phyloP scores from a whole-genome alignment of 805 yeast species.

The Hanseniaspora lachancei region DNA sequence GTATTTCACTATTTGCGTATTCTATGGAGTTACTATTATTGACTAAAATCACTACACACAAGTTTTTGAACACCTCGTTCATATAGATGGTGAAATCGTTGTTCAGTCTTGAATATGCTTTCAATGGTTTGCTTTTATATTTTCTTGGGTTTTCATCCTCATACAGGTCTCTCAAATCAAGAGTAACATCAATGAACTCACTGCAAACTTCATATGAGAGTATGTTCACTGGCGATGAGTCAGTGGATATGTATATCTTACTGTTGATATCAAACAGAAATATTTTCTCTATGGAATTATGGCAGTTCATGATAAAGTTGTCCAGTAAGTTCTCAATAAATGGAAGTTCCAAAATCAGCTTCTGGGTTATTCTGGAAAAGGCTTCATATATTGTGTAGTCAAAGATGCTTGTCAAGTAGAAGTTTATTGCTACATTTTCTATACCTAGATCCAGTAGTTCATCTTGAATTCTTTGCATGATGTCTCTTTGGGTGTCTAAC shows the following conservation, averaged over 20 bases:
- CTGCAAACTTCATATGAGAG: conserved; percentile 95
- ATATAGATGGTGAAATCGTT: conserved; percentile 76
- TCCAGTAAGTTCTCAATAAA: conserved; percentile 79
- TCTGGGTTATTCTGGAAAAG: conserved; percentile 82
- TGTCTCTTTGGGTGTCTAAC: conserved; percentile 88
- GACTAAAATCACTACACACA: conserved; percentile 79
- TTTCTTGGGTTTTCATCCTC: conserved; percentile 21
- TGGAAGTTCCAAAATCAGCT: conserved; percentile 77
- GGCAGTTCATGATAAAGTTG: conserved; percentile 54
- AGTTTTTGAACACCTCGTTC: conserved; percentile 83
- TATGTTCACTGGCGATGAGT: conserved; percentile 87
- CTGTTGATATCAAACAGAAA: conserved; percentile 84
- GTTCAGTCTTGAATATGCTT: conserved; percentile 61
- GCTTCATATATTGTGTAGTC: conserved; percentile 96
- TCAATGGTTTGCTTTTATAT: conserved; percentile 30
- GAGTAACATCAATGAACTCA: conserved; percentile 87
- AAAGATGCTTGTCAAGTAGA: conserved; percentile 83
- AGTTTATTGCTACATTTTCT: conserved; percentile 76
- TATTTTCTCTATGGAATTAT: conserved; percentile 82
- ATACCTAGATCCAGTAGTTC: conserved; percentile 79
- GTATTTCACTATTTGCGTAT: conserved; percentile 30
- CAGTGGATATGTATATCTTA: conserved; percentile 90
- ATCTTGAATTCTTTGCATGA: conserved; percentile 90
- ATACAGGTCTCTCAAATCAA: conserved; percentile 69
- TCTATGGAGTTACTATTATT: conserved; percentile 43